Evolutionary conservation across 2,329 filamentous ascomycete species (phyloP).

Genomic region (Scedosporium minutisporum): DNA sequence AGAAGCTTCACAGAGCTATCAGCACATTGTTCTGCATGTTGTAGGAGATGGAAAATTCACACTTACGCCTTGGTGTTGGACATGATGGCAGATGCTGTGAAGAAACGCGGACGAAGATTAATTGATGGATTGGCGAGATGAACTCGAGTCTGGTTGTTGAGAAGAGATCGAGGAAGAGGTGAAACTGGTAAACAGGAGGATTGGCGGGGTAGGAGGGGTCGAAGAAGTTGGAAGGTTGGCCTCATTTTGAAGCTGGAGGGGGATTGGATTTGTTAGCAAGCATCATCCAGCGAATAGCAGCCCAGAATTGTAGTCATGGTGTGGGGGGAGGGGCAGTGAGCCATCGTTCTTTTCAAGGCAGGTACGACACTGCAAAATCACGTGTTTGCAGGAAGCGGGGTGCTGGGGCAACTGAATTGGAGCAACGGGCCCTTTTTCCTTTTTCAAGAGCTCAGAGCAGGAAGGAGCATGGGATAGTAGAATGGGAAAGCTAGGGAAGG

Average conservation of each 20-base stretch:
- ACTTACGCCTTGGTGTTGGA: slow-evolving; percentile 58
- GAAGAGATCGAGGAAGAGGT: slow-evolving; percentile 27
- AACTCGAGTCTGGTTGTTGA: slow-evolving; percentile 19
- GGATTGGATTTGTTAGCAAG: slow-evolving; percentile 26
- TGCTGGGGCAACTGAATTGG: background rate
- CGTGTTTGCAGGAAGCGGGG: slow-evolving; percentile 1
- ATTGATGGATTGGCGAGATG: slow-evolving; percentile 10
- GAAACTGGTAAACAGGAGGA: slow-evolving; percentile 24
- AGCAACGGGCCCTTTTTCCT: background rate
- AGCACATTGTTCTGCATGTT: slow-evolving; percentile 11
- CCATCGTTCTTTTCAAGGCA: background rate
- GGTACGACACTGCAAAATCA: background rate
- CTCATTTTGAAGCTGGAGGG: slow-evolving; percentile 36
- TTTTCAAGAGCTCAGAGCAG: background rate
- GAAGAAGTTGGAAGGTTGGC: slow-evolving; percentile 28
- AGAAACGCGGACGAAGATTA: slow-evolving; percentile 35
- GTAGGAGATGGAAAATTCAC: slow-evolving; percentile 9
- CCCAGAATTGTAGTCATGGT: slow-evolving; percentile 6
- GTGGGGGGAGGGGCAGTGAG: slow-evolving; percentile 4
- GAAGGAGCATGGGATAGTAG: too few species aligned
- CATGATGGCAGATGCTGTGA: slow-evolving; percentile 63
- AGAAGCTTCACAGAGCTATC: slow-evolving; percentile 40
- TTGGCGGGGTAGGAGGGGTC: slow-evolving; percentile 38
- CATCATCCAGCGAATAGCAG: slow-evolving; percentile 14
- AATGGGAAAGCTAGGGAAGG: too few species aligned